Evolutionary conservation across 345 rosid species (phyloP).

Genomic region (Carallia brachiata): DNA sequence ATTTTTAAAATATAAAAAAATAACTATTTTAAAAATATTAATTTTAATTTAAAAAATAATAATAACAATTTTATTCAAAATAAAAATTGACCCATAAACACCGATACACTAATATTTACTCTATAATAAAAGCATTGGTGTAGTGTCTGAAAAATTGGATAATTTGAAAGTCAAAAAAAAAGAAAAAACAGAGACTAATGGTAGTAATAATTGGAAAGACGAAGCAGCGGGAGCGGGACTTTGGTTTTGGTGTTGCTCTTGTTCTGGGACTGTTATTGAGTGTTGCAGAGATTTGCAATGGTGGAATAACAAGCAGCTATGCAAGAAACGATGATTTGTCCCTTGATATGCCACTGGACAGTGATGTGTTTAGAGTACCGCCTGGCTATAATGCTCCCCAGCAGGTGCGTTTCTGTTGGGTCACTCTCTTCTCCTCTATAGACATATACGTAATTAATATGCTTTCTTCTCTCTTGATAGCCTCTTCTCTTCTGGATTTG

Average conservation of each 20-base stretch:
- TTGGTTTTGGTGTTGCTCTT: background rate
- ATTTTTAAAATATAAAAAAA: too few species aligned
- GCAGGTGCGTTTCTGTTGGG: constrained; percentile 39
- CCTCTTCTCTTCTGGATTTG: background rate
- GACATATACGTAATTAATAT: too few species aligned
- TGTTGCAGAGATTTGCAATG: constrained; percentile 36
- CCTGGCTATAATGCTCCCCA: constrained; percentile 82
- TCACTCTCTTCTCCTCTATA: background rate
- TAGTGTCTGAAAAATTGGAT: too few species aligned
- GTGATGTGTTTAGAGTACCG: constrained; percentile 73
- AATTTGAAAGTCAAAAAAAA: too few species aligned
- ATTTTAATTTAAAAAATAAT: too few species aligned
- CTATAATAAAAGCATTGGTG: too few species aligned
- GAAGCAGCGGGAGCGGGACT: constrained; percentile 24
- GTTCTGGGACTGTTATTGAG: constrained; percentile 14
- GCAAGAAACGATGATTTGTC: constrained; percentile 45
- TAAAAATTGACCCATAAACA: too few species aligned
- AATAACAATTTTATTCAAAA: too few species aligned
- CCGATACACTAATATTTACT: too few species aligned
- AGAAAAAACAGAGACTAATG: too few species aligned
- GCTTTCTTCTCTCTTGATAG: background rate
- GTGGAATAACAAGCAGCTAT: constrained; percentile 64
- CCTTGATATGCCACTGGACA: constrained; percentile 72
- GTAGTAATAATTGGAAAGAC: too few species aligned
- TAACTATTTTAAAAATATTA: too few species aligned